These are phyloP conservation scores for Epichloe bromicola DNA, from an alignment of 2,329 filamentous ascomycete species.

Conservation along the genomic window DNA sequence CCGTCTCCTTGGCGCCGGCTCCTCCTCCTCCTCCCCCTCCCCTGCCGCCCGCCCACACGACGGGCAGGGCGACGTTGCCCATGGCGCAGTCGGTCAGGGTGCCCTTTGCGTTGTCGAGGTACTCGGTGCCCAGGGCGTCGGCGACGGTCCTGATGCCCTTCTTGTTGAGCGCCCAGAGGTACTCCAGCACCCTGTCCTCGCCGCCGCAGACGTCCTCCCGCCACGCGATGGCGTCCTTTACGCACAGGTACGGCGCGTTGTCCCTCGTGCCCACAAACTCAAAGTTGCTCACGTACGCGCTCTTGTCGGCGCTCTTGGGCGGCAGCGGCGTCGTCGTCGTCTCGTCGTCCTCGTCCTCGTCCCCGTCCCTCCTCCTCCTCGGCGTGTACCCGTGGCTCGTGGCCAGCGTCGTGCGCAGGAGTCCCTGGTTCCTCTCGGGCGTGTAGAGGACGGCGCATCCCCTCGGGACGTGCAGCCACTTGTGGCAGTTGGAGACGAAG, in stretches of 20 bases:
- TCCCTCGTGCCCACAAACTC: slow-evolving; percentile 69
- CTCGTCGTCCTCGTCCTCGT: too few relatives aligned
- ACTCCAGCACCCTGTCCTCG: slow-evolving; percentile 54
- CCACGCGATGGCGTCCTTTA: slow-evolving; percentile 61
- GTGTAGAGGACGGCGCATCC: slow-evolving; percentile 74
- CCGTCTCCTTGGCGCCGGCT: slow-evolving; percentile 14
- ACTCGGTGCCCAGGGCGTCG: slow-evolving; percentile 50
- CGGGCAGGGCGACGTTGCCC: slow-evolving; percentile 60
- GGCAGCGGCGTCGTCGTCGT: slow-evolving; percentile 26
- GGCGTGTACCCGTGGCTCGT: slow-evolving; percentile 70
- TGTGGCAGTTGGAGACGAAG: slow-evolving; percentile 77
- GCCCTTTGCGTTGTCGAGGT: slow-evolving; percentile 52
- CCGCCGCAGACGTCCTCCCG: slow-evolving; percentile 57
- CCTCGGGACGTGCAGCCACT: slow-evolving; percentile 77
- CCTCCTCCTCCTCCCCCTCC: slow-evolving; percentile 10
- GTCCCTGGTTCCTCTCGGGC: slow-evolving; percentile 57
- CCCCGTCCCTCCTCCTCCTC: slow-evolving; percentile 7
- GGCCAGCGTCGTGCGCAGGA: slow-evolving; percentile 62
- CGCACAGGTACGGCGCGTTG: slow-evolving; percentile 55
- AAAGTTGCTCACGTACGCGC: slow-evolving; percentile 55
- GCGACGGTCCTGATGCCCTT: slow-evolving; percentile 51
- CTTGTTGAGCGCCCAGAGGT: slow-evolving; percentile 49
- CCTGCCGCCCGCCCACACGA: slow-evolving; percentile 34
- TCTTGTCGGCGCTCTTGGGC: slow-evolving; percentile 27
- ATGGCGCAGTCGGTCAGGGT: slow-evolving; percentile 56